Evolutionary conservation across 2,329 filamentous ascomycete species (phyloP), one percentile per base, ranked within the genome.

Genomic region (Cladosporium colombiae): DNA sequence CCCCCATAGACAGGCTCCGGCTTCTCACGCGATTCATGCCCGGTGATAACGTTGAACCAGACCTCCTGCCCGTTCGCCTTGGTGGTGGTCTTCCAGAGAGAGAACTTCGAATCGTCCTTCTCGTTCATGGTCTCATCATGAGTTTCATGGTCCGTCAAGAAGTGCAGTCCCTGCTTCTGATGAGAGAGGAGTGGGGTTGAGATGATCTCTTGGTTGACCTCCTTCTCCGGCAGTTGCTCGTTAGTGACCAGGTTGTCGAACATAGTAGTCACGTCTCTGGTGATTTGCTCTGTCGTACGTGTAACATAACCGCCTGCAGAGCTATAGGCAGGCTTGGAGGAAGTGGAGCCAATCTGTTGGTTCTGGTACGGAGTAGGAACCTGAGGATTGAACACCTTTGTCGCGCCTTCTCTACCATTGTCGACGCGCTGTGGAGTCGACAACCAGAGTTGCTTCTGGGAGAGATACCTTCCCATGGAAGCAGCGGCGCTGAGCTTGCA

Each of bases 151-250:
- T 86, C 85, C 11, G 83, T 87, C 89, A 98, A 92, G 75, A 97
- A 98, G 75, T 89, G 87, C 0, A 98, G 84, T 0, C 91, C 94
- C 78, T 97, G 93, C 76, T 92, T 95, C 77, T 98, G 94, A 78
- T 98, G 94, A 66, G 85, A 84, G 50, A 97, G 86, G 21, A 98
- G 80, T 31, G 86, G 83, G 0, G 81, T 83, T 0, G 89, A 93
- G 65, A 84, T 83, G 62, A 95, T 84, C 7, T 81, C 78, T 2
- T 79, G 69, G 62, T 87, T 83, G 0, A 91, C 85, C 4, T 94
- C 88, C 80, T 89, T 88, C 69, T 89, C 85, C 0, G 91, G 90
- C 7, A 98, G 81, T 67, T 92, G 87, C 65, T 96, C 90, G 11
- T 85, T 88, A 71, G 89, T 89, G 29, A 89, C 86, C 46, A 97